Conservation (phyloP, 768 basidiomycete species). For the Amanita rimosa region DNA sequence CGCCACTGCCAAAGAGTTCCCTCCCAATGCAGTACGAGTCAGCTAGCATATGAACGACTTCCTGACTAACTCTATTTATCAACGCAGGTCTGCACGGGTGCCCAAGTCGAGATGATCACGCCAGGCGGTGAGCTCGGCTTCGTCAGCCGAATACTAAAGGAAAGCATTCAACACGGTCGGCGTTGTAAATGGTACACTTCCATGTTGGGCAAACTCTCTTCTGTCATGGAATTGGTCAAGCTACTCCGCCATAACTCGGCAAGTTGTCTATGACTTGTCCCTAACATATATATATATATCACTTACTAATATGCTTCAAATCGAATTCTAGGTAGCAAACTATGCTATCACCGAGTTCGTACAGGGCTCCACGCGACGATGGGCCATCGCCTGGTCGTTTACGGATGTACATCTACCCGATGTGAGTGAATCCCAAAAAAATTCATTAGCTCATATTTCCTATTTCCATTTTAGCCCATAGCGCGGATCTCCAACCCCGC, state of each 20-base stretch:
- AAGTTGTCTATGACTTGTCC: conserved; percentile 1
- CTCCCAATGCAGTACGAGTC: conserved; percentile 59
- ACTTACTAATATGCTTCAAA: no score
- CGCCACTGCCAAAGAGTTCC: conserved; percentile 49
- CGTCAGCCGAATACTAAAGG: conserved; percentile 63
- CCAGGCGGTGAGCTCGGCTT: conserved; percentile 79
- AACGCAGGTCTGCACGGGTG: conserved; percentile 72
- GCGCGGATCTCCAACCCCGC: conserved; percentile 26
- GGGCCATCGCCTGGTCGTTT: conserved; percentile 87
- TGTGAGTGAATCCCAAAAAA: conserved; percentile 25
- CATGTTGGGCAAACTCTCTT: conserved; percentile 81
- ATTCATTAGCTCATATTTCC: not conserved
- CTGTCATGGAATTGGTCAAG: conserved; percentile 50
- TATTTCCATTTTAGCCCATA: conserved; percentile 16
- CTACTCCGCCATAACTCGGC: conserved; percentile 32
- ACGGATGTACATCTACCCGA: conserved; percentile 57
- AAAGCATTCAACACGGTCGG: conserved; percentile 41
- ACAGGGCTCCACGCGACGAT: conserved; percentile 85
- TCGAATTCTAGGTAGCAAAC: conserved; percentile 18
- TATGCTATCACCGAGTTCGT: conserved; percentile 78
- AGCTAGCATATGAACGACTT: not conserved
- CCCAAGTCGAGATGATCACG: conserved; percentile 82
- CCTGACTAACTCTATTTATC: not conserved
- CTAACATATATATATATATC: no score
- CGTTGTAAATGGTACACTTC: conserved; percentile 85